Base-by-base conservation (phyloP, 202 grass and related monocot genomes). In the Dendrocalamus latiflorus region DNA sequence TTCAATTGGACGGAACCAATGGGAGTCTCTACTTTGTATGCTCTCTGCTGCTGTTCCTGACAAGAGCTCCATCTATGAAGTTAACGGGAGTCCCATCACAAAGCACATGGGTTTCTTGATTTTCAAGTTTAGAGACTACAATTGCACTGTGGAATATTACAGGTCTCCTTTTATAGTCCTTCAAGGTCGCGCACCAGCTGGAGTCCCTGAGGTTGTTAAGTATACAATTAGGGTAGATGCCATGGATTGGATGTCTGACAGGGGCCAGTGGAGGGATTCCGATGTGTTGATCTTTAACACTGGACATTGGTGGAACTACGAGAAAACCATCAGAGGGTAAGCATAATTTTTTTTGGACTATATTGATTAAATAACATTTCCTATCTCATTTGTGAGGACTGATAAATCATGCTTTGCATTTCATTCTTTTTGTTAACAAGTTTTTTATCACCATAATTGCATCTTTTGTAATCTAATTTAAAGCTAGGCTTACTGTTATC, bases 291-390 rank as follows among this genome's bases (percentile, higher is more conserved):
- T 98, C 79, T 85, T 98, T 34, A 98, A 98, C 86, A 95, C 89
- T 59, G 95, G 95, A 6, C 95, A 98, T 67, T 98, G 95, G 95
- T 95, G 95, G 95, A 98, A 90, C 71, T 81, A 93, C 55, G 89
- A 93, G 80, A 95, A 98, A 79, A 98, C 95, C 49, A 93, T 89
- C 72, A 84, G 87, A 80, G 80, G 83, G 93, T 95, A 87, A 93
- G 62, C 68, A 61, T 63, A 70, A 18, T 30, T 4, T 59, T 10
- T 16, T 55, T 62, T 75, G 14, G 38, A 47, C 14, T 45, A 11
- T 36, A 11, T 44, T 55, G 21, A 75, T 18, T 67, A 11, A 51
- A 8, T 68, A 74, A 42, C 45, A 53, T 74, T 13, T 55, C 50
- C 24, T 44, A 9, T 64, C 30, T 43, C 12, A 66, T 22, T 38